These are phyloP conservation scores for Ogataea ganodermae DNA, from an alignment of 805 yeast genomes.

Conservation along the genomic window DNA sequence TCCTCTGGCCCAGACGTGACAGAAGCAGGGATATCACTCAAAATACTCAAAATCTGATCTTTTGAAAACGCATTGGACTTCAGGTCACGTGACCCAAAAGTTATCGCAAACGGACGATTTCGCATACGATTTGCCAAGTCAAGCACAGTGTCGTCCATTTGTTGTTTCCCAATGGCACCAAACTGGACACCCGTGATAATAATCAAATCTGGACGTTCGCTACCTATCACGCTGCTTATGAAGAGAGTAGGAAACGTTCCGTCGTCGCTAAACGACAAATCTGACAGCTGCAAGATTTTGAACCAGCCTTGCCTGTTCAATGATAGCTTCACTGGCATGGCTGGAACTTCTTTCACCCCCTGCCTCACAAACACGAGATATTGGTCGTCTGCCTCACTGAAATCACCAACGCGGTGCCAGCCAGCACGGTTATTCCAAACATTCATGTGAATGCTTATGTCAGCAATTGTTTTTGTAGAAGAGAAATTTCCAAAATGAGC, in stretches of 20 bases:
- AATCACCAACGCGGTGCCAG: neutral
- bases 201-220: slow-evolving; percentile 80
- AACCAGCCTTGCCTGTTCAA: slow-evolving; percentile 46
- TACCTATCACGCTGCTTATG: slow-evolving; percentile 50
- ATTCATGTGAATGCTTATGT: neutral
- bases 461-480: neutral
- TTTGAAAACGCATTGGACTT: slow-evolving; percentile 70
- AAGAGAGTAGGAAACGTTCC: slow-evolving; percentile 82
- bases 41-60: slow-evolving; percentile 57
- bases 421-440: neutral
- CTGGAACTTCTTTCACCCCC: slow-evolving; percentile 16
- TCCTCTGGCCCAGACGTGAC: slow-evolving; percentile 83
- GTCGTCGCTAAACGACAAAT: slow-evolving; percentile 76
- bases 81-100: slow-evolving; percentile 93
- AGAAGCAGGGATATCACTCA: slow-evolving; percentile 65
- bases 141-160: neutral
- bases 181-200: slow-evolving; percentile 91
- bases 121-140: slow-evolving; percentile 59
- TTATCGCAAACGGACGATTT: slow-evolving; percentile 78
- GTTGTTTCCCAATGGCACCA: slow-evolving; percentile 52
- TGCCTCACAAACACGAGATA: slow-evolving; percentile 32
- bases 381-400: no score
- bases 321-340: slow-evolving; percentile 9
- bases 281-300: slow-evolving; percentile 87
- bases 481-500: neutral